Conservation (phyloP, 352 stramenopile species). For the Globisporangium radiosum region DNA sequence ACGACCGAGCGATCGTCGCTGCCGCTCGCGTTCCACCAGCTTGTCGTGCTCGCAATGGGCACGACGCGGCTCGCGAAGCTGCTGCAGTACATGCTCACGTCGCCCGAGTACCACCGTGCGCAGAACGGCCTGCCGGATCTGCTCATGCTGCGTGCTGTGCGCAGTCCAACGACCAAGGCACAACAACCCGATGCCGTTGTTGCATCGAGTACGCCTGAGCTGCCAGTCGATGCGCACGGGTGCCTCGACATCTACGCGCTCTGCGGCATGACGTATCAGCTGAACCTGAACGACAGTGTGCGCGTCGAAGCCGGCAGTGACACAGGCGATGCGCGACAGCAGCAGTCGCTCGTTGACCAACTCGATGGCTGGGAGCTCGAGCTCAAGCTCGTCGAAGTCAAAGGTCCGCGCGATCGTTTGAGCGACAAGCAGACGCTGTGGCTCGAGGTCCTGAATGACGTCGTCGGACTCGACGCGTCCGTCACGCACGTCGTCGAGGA, state of each 20-base stretch:
- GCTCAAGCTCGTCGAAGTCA: conserved; percentile 82
- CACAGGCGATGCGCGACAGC: background rate
- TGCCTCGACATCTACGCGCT: conserved; percentile 42
- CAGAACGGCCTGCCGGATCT: conserved; percentile 74
- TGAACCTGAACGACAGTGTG: conserved; percentile 28
- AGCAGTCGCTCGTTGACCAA: conserved; percentile 14
- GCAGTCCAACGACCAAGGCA: too few relatives aligned
- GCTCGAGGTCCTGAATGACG: conserved; percentile 55
- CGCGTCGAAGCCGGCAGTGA: conserved; percentile 7
- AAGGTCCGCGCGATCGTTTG: conserved; percentile 75
- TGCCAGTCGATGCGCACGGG: conserved; percentile 10
- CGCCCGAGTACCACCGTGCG: conserved; percentile 55
- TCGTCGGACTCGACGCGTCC: conserved; percentile 45
- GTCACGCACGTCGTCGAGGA: conserved; percentile 77
- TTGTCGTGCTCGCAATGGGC: conserved; percentile 44
- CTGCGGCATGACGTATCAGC: conserved; percentile 45
- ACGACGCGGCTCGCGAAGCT: conserved; percentile 31
- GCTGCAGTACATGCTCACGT: conserved; percentile 62
- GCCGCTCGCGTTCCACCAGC: conserved; percentile 41
- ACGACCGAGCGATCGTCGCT: conserved; percentile 8
- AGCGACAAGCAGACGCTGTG: conserved; percentile 81
- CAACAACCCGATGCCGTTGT: too few relatives aligned
- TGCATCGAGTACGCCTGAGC: conserved; percentile 6
- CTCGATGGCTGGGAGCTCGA: conserved; percentile 12
- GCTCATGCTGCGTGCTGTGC: conserved; percentile 29